Conservation (phyloP, 2,329 filamentous ascomycete species). For the Tolypocladium nubicola region DNA sequence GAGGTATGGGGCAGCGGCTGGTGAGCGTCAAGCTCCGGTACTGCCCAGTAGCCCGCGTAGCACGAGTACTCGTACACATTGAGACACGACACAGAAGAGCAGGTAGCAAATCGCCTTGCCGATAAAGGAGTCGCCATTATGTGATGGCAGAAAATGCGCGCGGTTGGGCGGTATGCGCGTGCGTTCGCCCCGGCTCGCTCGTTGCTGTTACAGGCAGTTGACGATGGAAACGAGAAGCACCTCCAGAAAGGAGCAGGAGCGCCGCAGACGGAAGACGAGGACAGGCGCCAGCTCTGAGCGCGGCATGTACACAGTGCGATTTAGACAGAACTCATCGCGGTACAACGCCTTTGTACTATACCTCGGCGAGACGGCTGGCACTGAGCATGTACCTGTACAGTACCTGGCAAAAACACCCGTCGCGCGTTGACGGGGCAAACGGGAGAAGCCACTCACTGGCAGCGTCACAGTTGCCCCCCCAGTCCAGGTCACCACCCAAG, state of each 20-base stretch:
- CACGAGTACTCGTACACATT: neutral
- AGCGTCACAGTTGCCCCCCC: neutral
- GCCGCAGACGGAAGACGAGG: neutral
- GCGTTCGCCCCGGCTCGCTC: neutral
- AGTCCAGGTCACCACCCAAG: neutral
- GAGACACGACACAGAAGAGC: neutral
- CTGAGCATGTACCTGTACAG: slow-evolving; percentile 26
- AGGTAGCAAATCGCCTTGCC: neutral
- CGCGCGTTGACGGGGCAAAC: neutral
- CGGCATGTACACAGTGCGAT: slow-evolving; percentile 25
- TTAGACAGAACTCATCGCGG: slow-evolving; percentile 3
- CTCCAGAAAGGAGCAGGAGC: neutral
- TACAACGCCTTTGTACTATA: slow-evolving; percentile 26
- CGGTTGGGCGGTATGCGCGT: neutral
- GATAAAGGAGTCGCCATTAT: neutral
- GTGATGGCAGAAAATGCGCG: neutral
- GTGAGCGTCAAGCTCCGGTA: neutral
- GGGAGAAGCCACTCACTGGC: neutral
- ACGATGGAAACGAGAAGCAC: neutral
- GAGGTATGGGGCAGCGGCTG: neutral
- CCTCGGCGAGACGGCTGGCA: slow-evolving; percentile 20
- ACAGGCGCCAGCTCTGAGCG: slow-evolving; percentile 1
- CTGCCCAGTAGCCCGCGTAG: neutral
- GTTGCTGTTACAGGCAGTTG: neutral
- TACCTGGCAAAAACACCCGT: slow-evolving; percentile 16